Evolutionary conservation across 352 stramenopile species (phyloP).

Genomic region (Globisporangium echinulatum): DNA sequence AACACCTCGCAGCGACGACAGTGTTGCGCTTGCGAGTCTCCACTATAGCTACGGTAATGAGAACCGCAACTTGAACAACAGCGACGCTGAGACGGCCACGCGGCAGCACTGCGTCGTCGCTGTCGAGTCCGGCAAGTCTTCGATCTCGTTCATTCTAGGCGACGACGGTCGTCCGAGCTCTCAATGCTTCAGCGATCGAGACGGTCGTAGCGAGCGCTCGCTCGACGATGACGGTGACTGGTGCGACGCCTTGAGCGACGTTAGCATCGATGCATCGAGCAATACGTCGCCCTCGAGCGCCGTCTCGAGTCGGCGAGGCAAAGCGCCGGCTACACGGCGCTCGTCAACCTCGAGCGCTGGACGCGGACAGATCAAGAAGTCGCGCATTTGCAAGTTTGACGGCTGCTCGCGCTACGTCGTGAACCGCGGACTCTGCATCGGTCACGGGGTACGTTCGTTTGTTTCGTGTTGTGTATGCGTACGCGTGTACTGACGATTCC

Average conservation of each 20-base stretch:
- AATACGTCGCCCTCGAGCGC: neutral
- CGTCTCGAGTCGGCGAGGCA: neutral
- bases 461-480: neutral
- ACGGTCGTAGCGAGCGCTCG: neutral
- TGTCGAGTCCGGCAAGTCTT: constrained; percentile 16
- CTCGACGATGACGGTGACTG: constrained; percentile 1
- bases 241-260: constrained; percentile 22
- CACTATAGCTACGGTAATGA: constrained; percentile 3
- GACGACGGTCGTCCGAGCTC: neutral
- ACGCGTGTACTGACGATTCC: neutral
- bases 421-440: constrained; percentile 69
- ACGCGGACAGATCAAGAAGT: constrained; percentile 41
- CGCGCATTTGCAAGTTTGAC: constrained; percentile 71
- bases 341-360: neutral
- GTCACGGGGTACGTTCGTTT: constrained; percentile 39
- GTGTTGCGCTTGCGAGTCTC: neutral
- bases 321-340: neutral
- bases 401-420: constrained; percentile 72
- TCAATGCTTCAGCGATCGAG: neutral
- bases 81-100: neutral
- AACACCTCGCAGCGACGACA: too few species aligned
- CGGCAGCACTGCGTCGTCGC: constrained; percentile 2
- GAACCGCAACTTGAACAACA: constrained; percentile 9
- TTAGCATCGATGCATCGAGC: constrained; percentile 16
- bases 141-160: constrained; percentile 26